Conservation (phyloP, 768 basidiomycete genomes). For the Lactarius sp. region DNA sequence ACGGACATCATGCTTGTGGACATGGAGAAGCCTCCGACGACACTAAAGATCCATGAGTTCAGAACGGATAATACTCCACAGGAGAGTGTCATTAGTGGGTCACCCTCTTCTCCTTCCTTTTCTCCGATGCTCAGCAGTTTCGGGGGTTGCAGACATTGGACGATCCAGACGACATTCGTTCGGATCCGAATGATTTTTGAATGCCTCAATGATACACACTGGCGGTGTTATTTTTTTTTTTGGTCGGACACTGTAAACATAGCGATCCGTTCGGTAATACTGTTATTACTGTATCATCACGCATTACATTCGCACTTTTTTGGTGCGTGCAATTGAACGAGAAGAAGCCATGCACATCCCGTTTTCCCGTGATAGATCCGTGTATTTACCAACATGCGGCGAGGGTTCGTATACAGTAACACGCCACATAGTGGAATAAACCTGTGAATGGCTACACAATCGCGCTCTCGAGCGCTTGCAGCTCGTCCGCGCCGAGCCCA, state of each 20-base stretch:
- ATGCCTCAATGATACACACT: neutral
- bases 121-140: neutral
- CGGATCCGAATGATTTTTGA: neutral
- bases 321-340: neutral
- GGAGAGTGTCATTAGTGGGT: neutral
- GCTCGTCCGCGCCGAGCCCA: slow-evolving; percentile 10
- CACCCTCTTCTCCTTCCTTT: too few species aligned
- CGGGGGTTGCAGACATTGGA: neutral
- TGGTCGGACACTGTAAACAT: neutral
- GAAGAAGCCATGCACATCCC: neutral
- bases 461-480: slow-evolving; percentile 7
- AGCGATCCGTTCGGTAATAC: neutral
- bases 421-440: neutral
- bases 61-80: neutral
- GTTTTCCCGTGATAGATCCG: neutral
- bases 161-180: neutral
- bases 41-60: neutral
- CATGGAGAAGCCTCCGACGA: neutral
- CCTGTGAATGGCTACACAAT: neutral
- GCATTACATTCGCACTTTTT: neutral
- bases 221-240: neutral
- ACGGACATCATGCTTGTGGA: slow-evolving; percentile 1
- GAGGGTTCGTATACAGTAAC: neutral
- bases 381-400: neutral
- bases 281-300: neutral